phyloP scores from a whole-genome alignment of 2,329 filamentous ascomycete species.

The Epichloe sp. region DNA sequence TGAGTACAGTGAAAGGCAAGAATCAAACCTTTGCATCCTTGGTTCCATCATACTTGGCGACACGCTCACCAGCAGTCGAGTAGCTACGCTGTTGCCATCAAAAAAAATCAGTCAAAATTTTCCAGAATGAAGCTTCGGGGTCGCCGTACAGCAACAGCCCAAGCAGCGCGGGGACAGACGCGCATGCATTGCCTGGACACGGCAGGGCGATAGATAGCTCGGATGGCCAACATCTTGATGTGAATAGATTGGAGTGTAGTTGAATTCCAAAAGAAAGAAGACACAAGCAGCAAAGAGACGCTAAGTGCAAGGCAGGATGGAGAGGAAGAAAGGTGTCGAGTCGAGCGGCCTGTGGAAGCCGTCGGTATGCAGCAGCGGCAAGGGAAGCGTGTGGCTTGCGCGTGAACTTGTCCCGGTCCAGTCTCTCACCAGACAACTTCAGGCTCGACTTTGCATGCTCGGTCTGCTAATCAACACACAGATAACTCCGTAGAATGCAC shows the following conservation, averaged over 20 bases:
- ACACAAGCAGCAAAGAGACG: constrained; percentile 13
- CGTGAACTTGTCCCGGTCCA: neutral
- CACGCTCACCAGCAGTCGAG: constrained; percentile 51
- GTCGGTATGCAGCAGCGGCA: constrained; percentile 6
- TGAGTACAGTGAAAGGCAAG: constrained; percentile 3
- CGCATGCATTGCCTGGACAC: constrained; percentile 68
- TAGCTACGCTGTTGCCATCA: constrained; percentile 46
- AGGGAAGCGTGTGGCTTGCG: constrained; percentile 4
- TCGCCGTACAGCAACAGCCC: constrained; percentile 22
- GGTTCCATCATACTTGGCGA: constrained; percentile 86
- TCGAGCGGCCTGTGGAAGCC: constrained; percentile 6
- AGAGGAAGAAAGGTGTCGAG: constrained; percentile 2
- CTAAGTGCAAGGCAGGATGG: constrained; percentile 7
- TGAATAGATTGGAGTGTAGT: constrained; percentile 7
- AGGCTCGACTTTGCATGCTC: neutral
- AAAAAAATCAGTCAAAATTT: constrained; percentile 1
- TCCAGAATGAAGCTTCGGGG: constrained; percentile 3
- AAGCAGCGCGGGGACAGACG: constrained; percentile 44
- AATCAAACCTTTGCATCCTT: constrained; percentile 74
- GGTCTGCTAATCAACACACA: no score
- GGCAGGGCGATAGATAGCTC: constrained; percentile 57
- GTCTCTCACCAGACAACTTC: neutral
- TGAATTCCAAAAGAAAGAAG: constrained; percentile 11
- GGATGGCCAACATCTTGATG: constrained; percentile 65
- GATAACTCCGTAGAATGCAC: no score